Evolutionary conservation across 2,329 filamentous ascomycete species (phyloP).

Genomic region (Scedosporium minutisporum): DNA sequence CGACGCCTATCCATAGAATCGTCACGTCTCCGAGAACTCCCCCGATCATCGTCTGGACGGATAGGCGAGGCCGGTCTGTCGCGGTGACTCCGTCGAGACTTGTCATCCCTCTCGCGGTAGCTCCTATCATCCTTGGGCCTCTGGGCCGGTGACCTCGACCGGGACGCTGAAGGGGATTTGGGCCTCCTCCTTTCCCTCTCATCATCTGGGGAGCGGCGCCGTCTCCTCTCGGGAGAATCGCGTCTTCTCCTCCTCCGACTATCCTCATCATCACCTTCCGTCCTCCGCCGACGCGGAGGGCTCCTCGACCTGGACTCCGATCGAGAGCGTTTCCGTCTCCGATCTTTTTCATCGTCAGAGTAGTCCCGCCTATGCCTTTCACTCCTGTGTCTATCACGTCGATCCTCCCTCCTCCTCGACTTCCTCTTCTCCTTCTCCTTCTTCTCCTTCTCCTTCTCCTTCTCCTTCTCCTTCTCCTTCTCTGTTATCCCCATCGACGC

Average conservation of each 20-base stretch:
- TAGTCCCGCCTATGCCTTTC: background rate
- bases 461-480: conserved; percentile 23
- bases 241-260: background rate
- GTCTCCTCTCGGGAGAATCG: background rate
- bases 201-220: background rate
- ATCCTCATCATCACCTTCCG: background rate
- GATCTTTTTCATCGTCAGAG: background rate
- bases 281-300: conserved; percentile 2
- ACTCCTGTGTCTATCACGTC: background rate
- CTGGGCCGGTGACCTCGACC: background rate
- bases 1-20: background rate
- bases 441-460: conserved; percentile 24
- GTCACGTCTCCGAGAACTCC: background rate
- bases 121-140: background rate
- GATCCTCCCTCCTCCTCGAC: conserved; percentile 4
- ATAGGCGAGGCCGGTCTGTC: background rate
- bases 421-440: conserved; percentile 14
- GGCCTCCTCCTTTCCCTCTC: background rate
- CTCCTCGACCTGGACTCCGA: background rate
- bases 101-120: background rate
- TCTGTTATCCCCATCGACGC: conserved; percentile 48
- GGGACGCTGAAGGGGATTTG: background rate
- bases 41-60: background rate
- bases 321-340: background rate
- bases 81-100: background rate